Percentiles rank a stretch among this genome's conserved stretches.
phyloP scores from a whole-genome alignment of 176 grass and related monocot species.

The Alopecurus myosuroides region DNA sequence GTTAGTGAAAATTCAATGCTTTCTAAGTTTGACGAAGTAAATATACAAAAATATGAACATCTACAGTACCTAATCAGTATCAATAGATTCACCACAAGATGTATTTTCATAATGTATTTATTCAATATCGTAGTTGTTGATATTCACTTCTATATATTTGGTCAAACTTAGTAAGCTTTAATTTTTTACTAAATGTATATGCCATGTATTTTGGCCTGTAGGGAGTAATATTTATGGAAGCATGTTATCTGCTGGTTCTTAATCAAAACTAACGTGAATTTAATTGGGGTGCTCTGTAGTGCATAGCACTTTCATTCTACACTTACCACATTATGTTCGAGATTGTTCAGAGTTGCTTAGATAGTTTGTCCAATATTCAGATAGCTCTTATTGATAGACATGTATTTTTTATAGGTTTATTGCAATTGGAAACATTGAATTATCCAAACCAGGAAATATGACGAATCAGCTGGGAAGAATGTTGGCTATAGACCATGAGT shows the following conservation, averaged over 20 bases:
- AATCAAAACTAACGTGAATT: not conserved
- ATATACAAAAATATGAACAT: no score
- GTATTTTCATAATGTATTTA: not conserved
- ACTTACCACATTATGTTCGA: slow-evolving; percentile 13
- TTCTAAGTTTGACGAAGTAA: no score
- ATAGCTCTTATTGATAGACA: slow-evolving; percentile 7
- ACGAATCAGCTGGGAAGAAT: slow-evolving; percentile 80
- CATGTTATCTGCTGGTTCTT: slow-evolving; percentile 18
- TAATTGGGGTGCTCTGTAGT: not conserved
- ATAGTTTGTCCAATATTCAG: slow-evolving; percentile 8
- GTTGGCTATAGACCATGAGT: slow-evolving; percentile 88
- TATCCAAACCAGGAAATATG: slow-evolving; percentile 91
- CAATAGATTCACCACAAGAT: not conserved
- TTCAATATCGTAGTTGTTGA: not conserved
- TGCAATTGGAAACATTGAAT: slow-evolving; percentile 68
- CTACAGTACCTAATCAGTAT: not conserved
- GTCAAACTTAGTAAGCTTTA: not conserved
- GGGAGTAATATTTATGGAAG: not conserved
- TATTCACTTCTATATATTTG: not conserved
- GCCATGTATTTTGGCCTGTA: not conserved
- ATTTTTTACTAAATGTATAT: not conserved
- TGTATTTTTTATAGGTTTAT: slow-evolving; percentile 70
- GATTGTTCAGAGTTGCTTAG: slow-evolving; percentile 4
- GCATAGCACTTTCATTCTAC: slow-evolving; percentile 2
- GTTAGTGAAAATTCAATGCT: no score